Conservation (phyloP, 768 basidiomycete genomes). For the Saitozyma podzolica region DNA sequence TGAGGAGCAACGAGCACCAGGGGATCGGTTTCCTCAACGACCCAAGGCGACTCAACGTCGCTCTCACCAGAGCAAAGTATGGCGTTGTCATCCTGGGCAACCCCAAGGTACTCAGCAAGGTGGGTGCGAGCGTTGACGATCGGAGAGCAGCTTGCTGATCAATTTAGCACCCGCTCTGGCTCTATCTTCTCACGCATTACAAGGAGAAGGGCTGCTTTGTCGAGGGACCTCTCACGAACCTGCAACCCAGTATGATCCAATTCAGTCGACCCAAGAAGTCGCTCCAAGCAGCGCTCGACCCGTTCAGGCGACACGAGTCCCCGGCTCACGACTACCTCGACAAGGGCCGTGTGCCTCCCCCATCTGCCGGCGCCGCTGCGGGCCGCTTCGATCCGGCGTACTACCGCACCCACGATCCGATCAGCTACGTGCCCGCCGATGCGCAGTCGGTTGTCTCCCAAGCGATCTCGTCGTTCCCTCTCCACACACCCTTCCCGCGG, state of each 20-base stretch:
- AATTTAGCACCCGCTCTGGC: constrained; percentile 91
- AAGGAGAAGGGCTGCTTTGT: constrained; percentile 93
- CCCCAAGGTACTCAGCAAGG: constrained; percentile 98
- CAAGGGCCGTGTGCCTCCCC: constrained; percentile 36
- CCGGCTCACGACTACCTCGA: constrained; percentile 76
- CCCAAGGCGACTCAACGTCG: constrained; percentile 92
- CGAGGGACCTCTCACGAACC: constrained; percentile 92
- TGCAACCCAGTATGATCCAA: constrained; percentile 98
- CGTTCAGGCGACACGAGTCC: constrained; percentile 89
- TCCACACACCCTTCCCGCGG: constrained; percentile 61
- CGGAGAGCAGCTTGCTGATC: constrained; percentile 29
- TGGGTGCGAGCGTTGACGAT: constrained; percentile 44
- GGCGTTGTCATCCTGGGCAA: constrained; percentile 99
- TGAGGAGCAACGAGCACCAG: constrained; percentile 97
- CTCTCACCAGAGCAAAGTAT: constrained; percentile 94
- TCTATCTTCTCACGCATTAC: constrained; percentile 96
- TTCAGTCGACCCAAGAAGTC: constrained; percentile 95
- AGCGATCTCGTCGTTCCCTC: constrained; percentile 73
- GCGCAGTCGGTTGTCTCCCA: constrained; percentile 94
- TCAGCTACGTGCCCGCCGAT: constrained; percentile 85
- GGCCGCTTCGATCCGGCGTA: constrained; percentile 94
- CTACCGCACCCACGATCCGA: constrained; percentile 90
- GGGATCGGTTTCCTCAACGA: constrained; percentile 99
- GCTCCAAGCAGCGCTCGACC: constrained; percentile 84
- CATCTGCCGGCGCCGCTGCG: constrained; percentile 64